Evolutionary conservation across 345 rosid genomes (phyloP), one percentile per base, ranked within the genome.

Genomic region (Salix koriyanagi): DNA sequence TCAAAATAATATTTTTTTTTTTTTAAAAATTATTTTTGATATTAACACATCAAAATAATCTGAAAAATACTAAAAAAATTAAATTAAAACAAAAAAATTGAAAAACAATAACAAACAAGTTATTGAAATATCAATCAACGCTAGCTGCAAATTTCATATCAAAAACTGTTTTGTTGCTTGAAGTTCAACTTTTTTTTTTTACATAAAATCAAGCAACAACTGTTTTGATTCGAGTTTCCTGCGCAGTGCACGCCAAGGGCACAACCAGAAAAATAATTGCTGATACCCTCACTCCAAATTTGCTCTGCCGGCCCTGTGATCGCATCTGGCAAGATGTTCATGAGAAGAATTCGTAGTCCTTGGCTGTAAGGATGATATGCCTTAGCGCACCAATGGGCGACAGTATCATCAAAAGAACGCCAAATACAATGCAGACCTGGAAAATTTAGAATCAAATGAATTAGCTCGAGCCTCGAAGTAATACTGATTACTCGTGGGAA

Each of bases 311-410:
- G 36, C 36, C 14, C 4, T 58, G 28, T 23, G 46, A 19, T 52
- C 60, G 60, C 60, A 7, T 54, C 21, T 54, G 25, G 60, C 2
- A 19, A 15, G 18, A 52, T 50, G 44, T 64, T 85, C 77, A 88
- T 19, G 93, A 88, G 84, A 92, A 91, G 84, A 91, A 88, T 64
- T 78, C 7, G 78, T 89, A 91, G 48, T 23, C 54, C 52, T 83
- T 88, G 69, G 96, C 83, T 7, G 88, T 67, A 41, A 89, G 0
- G 73, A 92, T 89, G 81, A 92, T 85, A 18, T 77, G 74, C 76
- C 97, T 84, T 16, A 90, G 83, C 12, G 87, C 96, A 56, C 96
- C 97, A 69, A 91, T 91, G 44, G 97, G 96, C 70, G 92, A 79
- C 64, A 89, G 54, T 30, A 92, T 37, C 74, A 87, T 87, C 84